Evolutionary conservation across 2,329 filamentous ascomycete genomes (phyloP), one percentile per base, ranked within the genome.

Genomic region (Colletotrichum sp.): DNA sequence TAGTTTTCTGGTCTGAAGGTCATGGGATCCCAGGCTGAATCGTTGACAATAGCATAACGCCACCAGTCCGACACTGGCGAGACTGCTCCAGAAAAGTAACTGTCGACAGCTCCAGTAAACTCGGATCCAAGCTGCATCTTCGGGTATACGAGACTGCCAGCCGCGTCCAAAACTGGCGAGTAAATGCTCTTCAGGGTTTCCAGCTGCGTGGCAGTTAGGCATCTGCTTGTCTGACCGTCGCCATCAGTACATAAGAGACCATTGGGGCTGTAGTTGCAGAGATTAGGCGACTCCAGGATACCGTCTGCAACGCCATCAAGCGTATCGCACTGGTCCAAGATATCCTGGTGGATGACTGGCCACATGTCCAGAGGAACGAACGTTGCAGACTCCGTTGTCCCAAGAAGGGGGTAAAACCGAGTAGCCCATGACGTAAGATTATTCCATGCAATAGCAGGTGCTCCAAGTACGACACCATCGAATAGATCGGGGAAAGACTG

Each of bases 401-500:
- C 87, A 1, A 87, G 82, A 3, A 85, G 83, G 3, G 87, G 65
- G 59, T 88, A 84, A 13, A 76, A 75, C 36, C 75, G 71, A 18
- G 65, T 63, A 28, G 71, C 70, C 72, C 71, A 75, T 3, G 71
- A 71, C 18, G 75, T 84, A 81, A 92, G 78, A 78, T 89, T 87
- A 52, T 82, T 85, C 1, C 67, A 77, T 3, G 76, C 85, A 85
- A 85, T 75, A 1, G 89, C 89, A 34, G 87, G 81, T 2, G 82
- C 81, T 9, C 89, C 71, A 6, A 71, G 75, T 6, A 76, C 67
- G 9, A 89, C 85, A 24, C 88, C 88, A 71, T 90, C 87, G 67
- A 89, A 89, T 71, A 89, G 88, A 7, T 89, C 84, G 0, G 88
- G 88, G 76, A 85, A 89, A 34, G 83, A 79, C 76, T 90, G 85